Percentiles rank a stretch among this genome's conserved stretches.
phyloP scores from a whole-genome alignment of 2,329 filamentous ascomycete genomes.

The Capronia americana region DNA sequence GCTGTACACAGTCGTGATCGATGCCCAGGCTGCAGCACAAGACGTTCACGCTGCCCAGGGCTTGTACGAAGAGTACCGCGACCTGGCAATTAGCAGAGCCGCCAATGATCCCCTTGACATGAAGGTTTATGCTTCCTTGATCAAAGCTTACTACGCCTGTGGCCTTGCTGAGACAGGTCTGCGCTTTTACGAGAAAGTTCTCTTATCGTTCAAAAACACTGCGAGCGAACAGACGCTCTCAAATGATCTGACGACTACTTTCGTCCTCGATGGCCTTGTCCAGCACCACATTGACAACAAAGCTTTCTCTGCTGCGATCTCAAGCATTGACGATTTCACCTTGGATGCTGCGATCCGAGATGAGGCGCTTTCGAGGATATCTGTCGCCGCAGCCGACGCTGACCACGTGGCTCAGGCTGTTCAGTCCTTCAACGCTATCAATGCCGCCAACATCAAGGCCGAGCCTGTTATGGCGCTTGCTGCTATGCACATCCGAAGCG shows the following conservation, averaged over 20 bases:
- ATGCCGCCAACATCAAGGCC: constrained; percentile 56
- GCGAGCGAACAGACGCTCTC: constrained; percentile 61
- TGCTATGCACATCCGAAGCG: constrained; percentile 82
- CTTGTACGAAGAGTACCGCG: constrained; percentile 93
- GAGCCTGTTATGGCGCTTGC: constrained; percentile 76
- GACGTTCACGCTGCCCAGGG: constrained; percentile 89
- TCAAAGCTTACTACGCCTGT: constrained; percentile 84
- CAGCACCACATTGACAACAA: constrained; percentile 70
- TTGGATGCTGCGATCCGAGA: constrained; percentile 65
- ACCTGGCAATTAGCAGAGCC: constrained; percentile 72
- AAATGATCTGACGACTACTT: constrained; percentile 70
- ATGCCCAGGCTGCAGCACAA: constrained; percentile 81
- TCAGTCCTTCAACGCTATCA: constrained; percentile 68
- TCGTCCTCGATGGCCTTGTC: constrained; percentile 77
- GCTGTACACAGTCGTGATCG: constrained; percentile 92
- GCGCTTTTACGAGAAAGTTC: constrained; percentile 83
- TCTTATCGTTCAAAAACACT: constrained; percentile 60
- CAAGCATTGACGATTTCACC: constrained; percentile 28
- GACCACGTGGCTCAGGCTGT: constrained; percentile 73
- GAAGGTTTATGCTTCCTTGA: constrained; percentile 86
- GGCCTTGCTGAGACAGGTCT: constrained; percentile 80
- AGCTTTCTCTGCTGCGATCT: constrained; percentile 30
- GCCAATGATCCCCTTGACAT: constrained; percentile 77
- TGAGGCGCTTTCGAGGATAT: constrained; percentile 74
- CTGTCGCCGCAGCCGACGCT: constrained; percentile 78